These are phyloP conservation scores for Psilocybe azurescens DNA, from an alignment of 768 basidiomycete species.

Conservation along the genomic window DNA sequence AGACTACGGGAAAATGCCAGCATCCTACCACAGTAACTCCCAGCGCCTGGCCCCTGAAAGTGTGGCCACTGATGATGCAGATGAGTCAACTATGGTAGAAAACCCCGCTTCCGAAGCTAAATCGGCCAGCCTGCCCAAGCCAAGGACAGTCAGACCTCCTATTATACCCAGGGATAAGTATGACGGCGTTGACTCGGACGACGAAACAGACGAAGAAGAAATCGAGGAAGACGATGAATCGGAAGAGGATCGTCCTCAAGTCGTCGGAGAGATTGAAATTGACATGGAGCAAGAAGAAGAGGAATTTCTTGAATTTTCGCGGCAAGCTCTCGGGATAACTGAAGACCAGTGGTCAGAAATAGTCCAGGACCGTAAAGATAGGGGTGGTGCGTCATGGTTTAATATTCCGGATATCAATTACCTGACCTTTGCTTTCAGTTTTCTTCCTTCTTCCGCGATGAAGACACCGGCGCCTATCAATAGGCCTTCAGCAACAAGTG, in stretches of 20 bases:
- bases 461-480: conserved; percentile 18
- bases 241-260: conserved; percentile 83
- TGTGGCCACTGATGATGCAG: conserved; percentile 46
- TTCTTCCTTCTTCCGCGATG: conserved; percentile 53
- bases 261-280: conserved; percentile 84
- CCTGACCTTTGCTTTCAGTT: conserved; percentile 42
- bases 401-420: neutral
- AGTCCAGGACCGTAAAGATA: conserved; percentile 70
- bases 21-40: conserved; percentile 71
- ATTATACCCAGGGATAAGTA: conserved; percentile 83
- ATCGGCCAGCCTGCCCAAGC: conserved; percentile 27
- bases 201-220: conserved; percentile 76
- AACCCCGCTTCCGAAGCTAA: neutral
- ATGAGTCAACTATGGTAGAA: conserved; percentile 24
- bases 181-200: conserved; percentile 94
- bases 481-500: too few species aligned
- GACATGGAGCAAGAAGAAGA: conserved; percentile 94
- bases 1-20: conserved; percentile 90
- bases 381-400: conserved; percentile 71
- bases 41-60: conserved; percentile 63
- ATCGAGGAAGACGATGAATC: conserved; percentile 60
- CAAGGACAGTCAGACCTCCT: conserved; percentile 71
- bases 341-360: conserved; percentile 93
- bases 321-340: conserved; percentile 87
- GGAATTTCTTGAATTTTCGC: conserved; percentile 94